A percentile compares a stretch with the other conserved stretches of the same genome.
Evolutionary conservation across 2,329 filamentous ascomycete species (phyloP).

Genomic region (Xylariales sp.): DNA sequence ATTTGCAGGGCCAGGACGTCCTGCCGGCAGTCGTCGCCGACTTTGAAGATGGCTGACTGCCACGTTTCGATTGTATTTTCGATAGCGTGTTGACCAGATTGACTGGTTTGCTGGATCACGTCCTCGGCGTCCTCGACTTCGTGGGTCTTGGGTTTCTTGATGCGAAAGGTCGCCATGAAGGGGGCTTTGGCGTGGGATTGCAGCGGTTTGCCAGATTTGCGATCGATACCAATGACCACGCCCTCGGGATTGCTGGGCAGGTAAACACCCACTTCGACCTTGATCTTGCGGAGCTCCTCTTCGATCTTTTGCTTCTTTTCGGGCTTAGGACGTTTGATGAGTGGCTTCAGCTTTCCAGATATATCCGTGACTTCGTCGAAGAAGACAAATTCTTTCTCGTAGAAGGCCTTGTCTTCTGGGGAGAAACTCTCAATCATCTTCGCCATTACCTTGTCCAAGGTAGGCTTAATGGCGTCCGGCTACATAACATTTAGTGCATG

Average conservation of each 20-base stretch:
- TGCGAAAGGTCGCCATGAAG: slow-evolving; percentile 98
- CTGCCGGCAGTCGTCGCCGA: slow-evolving; percentile 96
- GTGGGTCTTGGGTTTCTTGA: slow-evolving; percentile 67
- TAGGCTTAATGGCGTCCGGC: slow-evolving; percentile 90
- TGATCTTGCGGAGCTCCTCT: slow-evolving; percentile 94
- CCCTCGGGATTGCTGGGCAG: slow-evolving; percentile 95
- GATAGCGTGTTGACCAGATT: slow-evolving; percentile 27
- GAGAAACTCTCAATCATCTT: slow-evolving; percentile 82
- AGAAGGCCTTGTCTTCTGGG: slow-evolving; percentile 74
- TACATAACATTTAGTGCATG: slow-evolving; percentile 28
- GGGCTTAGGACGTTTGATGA: slow-evolving; percentile 85
- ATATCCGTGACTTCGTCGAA: slow-evolving; percentile 95
- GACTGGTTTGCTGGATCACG: slow-evolving; percentile 43
- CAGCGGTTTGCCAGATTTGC: slow-evolving; percentile 93
- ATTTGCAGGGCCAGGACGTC: slow-evolving; percentile 95
- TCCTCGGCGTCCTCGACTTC: slow-evolving; percentile 48
- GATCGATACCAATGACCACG: slow-evolving; percentile 94
- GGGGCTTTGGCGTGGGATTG: slow-evolving; percentile 98
- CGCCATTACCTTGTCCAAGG: slow-evolving; percentile 82
- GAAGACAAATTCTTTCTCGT: slow-evolving; percentile 93
- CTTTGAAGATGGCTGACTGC: slow-evolving; percentile 99
- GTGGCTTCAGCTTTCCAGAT: slow-evolving; percentile 90
- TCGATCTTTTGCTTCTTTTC: slow-evolving; percentile 99
- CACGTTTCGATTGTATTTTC: slow-evolving; percentile 80
- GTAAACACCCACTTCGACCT: slow-evolving; percentile 95